These are phyloP conservation scores for Hymenoscyphus albidus DNA, from an alignment of 2,329 filamentous ascomycete genomes.

Conservation along the genomic window DNA sequence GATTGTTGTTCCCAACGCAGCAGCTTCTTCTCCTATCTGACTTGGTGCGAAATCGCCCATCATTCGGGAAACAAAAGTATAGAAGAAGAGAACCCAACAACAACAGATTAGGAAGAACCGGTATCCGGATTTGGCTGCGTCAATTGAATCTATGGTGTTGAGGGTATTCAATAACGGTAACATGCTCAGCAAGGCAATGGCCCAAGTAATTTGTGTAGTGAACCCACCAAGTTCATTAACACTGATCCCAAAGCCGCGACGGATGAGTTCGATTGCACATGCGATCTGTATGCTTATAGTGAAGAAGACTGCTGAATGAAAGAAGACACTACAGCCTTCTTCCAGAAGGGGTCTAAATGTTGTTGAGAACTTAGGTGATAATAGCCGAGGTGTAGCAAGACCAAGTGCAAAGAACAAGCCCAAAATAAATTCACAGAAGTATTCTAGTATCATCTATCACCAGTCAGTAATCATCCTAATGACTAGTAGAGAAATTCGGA, in stretches of 20 bases:
- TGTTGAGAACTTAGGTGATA: background rate
- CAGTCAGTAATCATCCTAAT: background rate
- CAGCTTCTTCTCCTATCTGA: constrained; percentile 14
- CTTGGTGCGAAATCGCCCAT: constrained; percentile 15
- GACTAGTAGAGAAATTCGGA: background rate
- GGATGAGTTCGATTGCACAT: constrained; percentile 13
- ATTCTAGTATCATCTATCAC: constrained; percentile 17
- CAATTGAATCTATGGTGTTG: background rate
- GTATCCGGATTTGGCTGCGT: constrained; percentile 8
- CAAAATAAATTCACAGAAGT: constrained; percentile 13
- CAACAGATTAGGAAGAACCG: constrained; percentile 15
- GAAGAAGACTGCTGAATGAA: constrained; percentile 15
- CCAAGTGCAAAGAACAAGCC: constrained; percentile 10
- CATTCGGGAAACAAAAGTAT: constrained; percentile 19
- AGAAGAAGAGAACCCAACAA: constrained; percentile 19
- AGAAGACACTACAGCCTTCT: constrained; percentile 8
- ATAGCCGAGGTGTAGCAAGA: background rate
- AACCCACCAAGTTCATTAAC: constrained; percentile 15
- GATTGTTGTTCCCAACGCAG: constrained; percentile 10
- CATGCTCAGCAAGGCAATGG: constrained; percentile 15
- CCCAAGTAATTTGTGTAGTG: constrained; percentile 20
- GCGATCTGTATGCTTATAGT: constrained; percentile 15
- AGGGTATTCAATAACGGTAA: constrained; percentile 12
- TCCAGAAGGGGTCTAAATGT: background rate
- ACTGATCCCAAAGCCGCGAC: constrained; percentile 16